Evolutionary conservation across 1,139 yeast genomes (phyloP).

Genomic region (Geotrichum fermentans): DNA sequence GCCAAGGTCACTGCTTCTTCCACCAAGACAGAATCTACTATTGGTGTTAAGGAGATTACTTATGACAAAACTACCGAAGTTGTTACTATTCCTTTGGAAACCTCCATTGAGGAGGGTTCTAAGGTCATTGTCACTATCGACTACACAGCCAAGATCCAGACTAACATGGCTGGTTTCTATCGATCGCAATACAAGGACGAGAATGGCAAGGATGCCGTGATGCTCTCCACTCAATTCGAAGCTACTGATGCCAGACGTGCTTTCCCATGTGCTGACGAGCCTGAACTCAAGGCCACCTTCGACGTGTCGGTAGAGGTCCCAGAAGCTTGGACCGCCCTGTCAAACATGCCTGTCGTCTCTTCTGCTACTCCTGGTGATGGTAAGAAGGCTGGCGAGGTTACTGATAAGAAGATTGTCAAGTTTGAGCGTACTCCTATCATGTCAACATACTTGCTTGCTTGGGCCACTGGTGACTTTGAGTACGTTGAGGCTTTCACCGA

Average conservation of each 20-base stretch:
- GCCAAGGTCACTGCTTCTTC: constrained; percentile 25
- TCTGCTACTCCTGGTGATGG: constrained; percentile 47
- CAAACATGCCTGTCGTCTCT: constrained; percentile 70
- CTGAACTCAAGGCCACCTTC: constrained; percentile 77
- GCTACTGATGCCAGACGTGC: constrained; percentile 88
- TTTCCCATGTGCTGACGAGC: constrained; percentile 89
- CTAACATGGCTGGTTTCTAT: constrained; percentile 83
- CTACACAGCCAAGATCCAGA: constrained; percentile 50
- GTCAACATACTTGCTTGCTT: constrained; percentile 73
- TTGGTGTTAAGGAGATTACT: constrained; percentile 24
- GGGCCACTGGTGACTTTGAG: constrained; percentile 73
- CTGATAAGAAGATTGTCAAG: constrained; percentile 36
- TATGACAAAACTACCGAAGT: constrained; percentile 35
- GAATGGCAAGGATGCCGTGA: constrained; percentile 53
- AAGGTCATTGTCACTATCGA: constrained; percentile 37
- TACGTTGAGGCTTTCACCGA: constrained; percentile 50
- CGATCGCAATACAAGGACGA: constrained; percentile 58
- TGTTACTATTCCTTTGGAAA: constrained; percentile 32
- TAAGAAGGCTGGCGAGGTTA: constrained; percentile 38
- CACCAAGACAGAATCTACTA: constrained; percentile 26
- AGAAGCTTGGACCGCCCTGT: constrained; percentile 58
- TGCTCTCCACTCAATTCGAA: constrained; percentile 85
- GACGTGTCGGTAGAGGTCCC: constrained; percentile 61
- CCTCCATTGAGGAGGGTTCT: constrained; percentile 29
- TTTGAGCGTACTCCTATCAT: constrained; percentile 64